Evolutionary conservation across 2,329 filamentous ascomycete genomes (phyloP).

Genomic region (Setomelanomma holmii): DNA sequence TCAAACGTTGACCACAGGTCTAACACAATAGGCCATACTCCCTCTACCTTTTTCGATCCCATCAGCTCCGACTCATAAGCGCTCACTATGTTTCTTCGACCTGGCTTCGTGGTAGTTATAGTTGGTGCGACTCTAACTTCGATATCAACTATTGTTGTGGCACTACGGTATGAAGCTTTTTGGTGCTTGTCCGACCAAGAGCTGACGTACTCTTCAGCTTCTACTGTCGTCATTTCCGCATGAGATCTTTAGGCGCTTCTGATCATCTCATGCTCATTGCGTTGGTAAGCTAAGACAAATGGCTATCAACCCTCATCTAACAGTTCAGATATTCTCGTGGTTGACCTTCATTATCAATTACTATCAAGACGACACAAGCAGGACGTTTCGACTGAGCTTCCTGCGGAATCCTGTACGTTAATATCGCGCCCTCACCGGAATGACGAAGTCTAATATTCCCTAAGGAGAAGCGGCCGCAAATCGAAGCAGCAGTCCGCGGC

Average conservation of each 20-base stretch:
- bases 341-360: constrained; percentile 45
- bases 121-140: constrained; percentile 44
- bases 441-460: constrained; percentile 2
- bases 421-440: no score
- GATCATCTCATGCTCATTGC: constrained; percentile 46
- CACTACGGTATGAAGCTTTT: constrained; percentile 32
- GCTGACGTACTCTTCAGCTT: constrained; percentile 31
- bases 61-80: neutral
- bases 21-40: neutral
- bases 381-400: constrained; percentile 29
- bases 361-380: constrained; percentile 42
- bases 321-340: constrained; percentile 42
- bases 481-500: constrained; percentile 30
- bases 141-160: constrained; percentile 43
- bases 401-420: constrained; percentile 35
- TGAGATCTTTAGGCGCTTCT: constrained; percentile 37
- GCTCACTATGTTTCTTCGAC: constrained; percentile 36
- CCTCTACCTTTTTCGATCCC: neutral
- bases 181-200: neutral
- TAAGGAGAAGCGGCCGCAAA: constrained; percentile 38
- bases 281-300: constrained; percentile 26
- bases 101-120: constrained; percentile 44
- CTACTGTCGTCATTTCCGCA: constrained; percentile 43
- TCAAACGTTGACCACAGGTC: constrained; percentile 2
- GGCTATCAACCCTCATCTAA: constrained; percentile 11